Evolutionary conservation across 2,329 filamentous ascomycete genomes (phyloP).

Genomic region (Amylocarpus encephaloides): DNA sequence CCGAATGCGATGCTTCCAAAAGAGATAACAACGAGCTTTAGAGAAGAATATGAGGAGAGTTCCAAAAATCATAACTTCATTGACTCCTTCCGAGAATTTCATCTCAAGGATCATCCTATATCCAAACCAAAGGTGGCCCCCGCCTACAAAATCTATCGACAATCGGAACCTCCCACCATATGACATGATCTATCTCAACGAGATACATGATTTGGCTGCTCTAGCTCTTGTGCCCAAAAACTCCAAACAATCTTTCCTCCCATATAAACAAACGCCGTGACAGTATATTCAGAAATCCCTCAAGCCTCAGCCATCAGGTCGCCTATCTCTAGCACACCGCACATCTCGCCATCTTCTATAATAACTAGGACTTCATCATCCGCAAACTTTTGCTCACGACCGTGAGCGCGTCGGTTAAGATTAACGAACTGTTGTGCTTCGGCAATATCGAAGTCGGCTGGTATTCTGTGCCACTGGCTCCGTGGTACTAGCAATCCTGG

Average conservation of each 20-base stretch:
- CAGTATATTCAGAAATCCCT: neutral
- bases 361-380: conserved; percentile 44
- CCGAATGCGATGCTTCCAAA: too few species aligned
- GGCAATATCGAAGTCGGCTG: conserved; percentile 48
- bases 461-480: conserved; percentile 53
- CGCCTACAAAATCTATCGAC: neutral
- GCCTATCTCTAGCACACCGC: conserved; percentile 46
- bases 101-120: neutral
- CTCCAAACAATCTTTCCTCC: neutral
- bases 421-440: conserved; percentile 48
- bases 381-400: conserved; percentile 30
- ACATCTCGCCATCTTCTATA: conserved; percentile 39
- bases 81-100: too few species aligned
- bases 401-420: conserved; percentile 33
- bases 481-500: conserved; percentile 43
- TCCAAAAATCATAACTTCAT: too few species aligned
- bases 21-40: too few species aligned
- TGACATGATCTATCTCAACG: neutral
- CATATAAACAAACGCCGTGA: neutral
- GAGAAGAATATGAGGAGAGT: too few species aligned
- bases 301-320: conserved; percentile 16
- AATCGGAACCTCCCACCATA: neutral
- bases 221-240: conserved; percentile 4
- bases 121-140: neutral
- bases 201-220: conserved; percentile 10